A percentile compares a stretch with the other conserved stretches of the same genome.
Conservation (phyloP, 306 rosid species). For the Nissolia schottii region DNA sequence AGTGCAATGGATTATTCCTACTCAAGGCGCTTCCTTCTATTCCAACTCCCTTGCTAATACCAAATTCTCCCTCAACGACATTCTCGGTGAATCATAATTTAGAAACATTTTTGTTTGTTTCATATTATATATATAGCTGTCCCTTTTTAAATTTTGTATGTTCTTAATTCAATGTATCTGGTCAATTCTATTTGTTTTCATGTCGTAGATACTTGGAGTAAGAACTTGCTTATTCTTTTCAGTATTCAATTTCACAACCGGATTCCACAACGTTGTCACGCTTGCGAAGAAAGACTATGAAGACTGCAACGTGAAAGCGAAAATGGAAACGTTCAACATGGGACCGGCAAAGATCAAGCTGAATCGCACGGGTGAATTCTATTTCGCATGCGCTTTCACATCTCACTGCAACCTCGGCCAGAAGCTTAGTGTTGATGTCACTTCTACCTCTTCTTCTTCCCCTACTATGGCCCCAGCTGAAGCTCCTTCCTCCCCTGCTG, state of each 20-base stretch:
- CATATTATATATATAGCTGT: too few relatives aligned
- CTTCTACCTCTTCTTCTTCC: neutral
- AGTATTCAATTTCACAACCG: conserved; percentile 16
- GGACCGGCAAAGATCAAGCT: neutral
- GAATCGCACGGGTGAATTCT: neutral
- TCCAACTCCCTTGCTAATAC: neutral
- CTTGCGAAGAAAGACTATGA: neutral
- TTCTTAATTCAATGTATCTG: too few relatives aligned
- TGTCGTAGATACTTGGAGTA: neutral
- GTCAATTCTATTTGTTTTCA: neutral
- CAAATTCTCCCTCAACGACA: neutral
- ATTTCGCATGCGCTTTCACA: neutral
- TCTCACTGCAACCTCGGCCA: neutral
- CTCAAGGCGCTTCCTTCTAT: neutral
- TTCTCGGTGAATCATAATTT: neutral
- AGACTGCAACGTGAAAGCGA: neutral
- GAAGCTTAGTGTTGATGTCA: neutral
- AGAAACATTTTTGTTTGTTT: too few relatives aligned
- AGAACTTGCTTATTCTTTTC: neutral
- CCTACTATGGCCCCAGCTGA: neutral
- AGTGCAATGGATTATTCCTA: neutral
- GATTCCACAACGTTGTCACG: neutral
- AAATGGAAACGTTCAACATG: neutral
- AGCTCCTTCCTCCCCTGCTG: neutral
- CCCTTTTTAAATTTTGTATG: too few relatives aligned